Conservation (phyloP, 192 early-diverging fungal species). For the Backusella tuberculispora region DNA sequence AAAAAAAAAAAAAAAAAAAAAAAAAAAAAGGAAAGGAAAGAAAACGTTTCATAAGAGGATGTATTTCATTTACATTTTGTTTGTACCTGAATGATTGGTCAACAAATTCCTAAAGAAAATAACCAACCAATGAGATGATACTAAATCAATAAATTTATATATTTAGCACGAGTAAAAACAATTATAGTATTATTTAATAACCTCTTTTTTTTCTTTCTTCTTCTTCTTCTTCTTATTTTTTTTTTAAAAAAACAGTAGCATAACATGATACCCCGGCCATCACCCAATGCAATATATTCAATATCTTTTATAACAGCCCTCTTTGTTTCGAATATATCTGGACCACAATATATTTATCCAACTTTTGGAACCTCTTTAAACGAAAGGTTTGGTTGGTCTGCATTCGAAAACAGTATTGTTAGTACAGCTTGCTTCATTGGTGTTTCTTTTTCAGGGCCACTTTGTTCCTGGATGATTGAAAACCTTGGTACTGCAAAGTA, state of each 20-base stretch:
- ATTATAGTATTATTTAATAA: neutral
- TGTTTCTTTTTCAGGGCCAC: constrained; percentile 34
- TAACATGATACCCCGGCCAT: neutral
- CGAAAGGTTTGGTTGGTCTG: constrained; percentile 30
- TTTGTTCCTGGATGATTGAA: constrained; percentile 37
- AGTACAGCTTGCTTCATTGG: constrained; percentile 36
- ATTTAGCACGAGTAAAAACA: too few relatives aligned
- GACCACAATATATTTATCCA: constrained; percentile 38
- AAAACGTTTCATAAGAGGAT: too few relatives aligned
- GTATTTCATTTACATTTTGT: too few relatives aligned
- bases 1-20: too few relatives aligned
- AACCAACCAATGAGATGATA: too few relatives aligned
- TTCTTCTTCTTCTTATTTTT: neutral
- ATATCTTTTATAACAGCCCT: constrained; percentile 29
- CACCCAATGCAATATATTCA: neutral
- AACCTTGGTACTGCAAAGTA: constrained; percentile 19
- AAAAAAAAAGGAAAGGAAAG: too few relatives aligned
- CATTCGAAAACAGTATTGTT: constrained; percentile 35
- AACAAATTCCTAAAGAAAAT: too few relatives aligned
- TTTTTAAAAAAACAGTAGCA: too few relatives aligned
- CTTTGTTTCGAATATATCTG: constrained; percentile 35
- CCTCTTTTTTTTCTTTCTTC: neutral
- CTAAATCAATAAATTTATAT: too few relatives aligned
- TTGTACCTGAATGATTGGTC: too few relatives aligned
- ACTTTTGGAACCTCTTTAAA: constrained; percentile 31